Evolutionary conservation across 2,329 filamentous ascomycete genomes (phyloP).

Genomic region (Aureobasidium leucospermi): DNA sequence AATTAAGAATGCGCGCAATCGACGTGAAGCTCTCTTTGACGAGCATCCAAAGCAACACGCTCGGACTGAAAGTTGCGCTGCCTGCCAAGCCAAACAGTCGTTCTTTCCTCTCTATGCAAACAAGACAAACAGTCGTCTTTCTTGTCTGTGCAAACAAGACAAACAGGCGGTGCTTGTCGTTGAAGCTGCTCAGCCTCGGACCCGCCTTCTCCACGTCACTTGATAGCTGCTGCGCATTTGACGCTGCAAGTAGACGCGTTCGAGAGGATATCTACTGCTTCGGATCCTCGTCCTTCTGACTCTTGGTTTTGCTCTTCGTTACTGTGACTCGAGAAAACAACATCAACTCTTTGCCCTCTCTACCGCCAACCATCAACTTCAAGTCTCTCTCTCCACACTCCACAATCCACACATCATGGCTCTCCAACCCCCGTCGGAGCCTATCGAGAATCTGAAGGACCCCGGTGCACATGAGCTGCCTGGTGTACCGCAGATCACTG

Average conservation of each 20-base stretch:
- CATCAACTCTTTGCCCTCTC: too few relatives aligned
- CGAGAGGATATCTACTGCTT: not conserved
- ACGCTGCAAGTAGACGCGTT: not conserved
- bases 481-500: constrained; percentile 12
- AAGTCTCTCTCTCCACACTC: constrained; percentile 17
- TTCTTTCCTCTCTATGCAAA: not conserved
- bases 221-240: constrained; percentile 1
- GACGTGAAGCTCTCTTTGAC: constrained; percentile 11
- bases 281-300: not conserved
- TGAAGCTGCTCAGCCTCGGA: not conserved
- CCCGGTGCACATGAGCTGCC: constrained; percentile 22
- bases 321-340: too few relatives aligned
- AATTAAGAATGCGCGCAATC: not conserved
- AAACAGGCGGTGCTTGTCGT: not conserved
- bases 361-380: constrained; percentile 8
- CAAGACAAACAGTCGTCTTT: not conserved
- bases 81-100: not conserved
- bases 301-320: too few relatives aligned
- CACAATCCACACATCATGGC: constrained; percentile 4
- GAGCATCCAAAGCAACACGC: constrained; percentile 1
- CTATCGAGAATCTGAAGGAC: constrained; percentile 20
- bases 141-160: not conserved
- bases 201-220: constrained; percentile 9
- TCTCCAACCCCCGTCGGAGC: constrained; percentile 20
- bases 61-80: not conserved